Evolutionary conservation across 202 grass and related monocot species (phyloP).

Genomic region (Brachypodium distachyon): DNA sequence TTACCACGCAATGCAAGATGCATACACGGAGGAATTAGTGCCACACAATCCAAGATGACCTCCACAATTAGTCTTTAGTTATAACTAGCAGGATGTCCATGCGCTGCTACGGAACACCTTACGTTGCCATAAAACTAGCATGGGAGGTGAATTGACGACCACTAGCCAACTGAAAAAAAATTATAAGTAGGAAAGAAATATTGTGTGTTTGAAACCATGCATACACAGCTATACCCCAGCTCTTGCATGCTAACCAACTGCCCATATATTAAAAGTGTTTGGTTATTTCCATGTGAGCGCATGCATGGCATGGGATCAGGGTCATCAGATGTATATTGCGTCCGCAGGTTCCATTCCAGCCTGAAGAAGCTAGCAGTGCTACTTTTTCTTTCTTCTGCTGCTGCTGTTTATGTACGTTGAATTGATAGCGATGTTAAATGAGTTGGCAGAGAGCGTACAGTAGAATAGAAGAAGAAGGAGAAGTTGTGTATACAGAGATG

Average conservation of each 20-base stretch:
- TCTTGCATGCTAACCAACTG: not conserved
- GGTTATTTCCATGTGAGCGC: not conserved
- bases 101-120: no score
- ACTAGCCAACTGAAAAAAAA: no score
- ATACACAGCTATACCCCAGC: not conserved
- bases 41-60: no score
- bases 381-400: not conserved
- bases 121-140: no score
- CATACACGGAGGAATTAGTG: no score
- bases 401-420: constrained; percentile 7
- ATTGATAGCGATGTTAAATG: constrained; percentile 34
- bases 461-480: constrained; percentile 16
- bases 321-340: constrained; percentile 1
- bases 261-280: not conserved
- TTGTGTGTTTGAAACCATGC: not conserved
- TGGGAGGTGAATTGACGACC: no score
- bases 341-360: constrained; percentile 12
- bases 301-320: not conserved
- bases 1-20: no score
- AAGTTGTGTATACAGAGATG: constrained; percentile 21
- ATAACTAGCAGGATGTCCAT: no score
- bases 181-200: no score
- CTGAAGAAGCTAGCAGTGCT: not conserved
- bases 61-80: no score
- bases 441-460: not conserved